A percentile compares a stretch with the other conserved stretches of the same genome.
Evolutionary conservation across 225 moss, liverwort and hornwort species (phyloP).

Genomic region (Sphagnum tenellum): DNA sequence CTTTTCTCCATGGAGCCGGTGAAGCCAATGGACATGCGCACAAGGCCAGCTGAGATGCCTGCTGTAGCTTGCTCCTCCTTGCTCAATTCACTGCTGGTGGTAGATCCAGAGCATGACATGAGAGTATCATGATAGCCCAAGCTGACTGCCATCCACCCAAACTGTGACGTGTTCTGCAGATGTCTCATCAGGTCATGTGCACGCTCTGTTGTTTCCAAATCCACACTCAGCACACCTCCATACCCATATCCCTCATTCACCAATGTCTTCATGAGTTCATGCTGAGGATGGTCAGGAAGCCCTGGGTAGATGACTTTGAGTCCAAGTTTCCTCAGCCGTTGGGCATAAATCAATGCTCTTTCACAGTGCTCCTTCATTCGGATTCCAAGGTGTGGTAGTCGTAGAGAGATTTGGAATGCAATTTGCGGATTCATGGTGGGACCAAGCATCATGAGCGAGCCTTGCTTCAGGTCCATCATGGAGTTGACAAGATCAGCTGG

Average conservation of each 20-base stretch:
- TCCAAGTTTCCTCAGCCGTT: constrained; percentile 39
- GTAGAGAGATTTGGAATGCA: constrained; percentile 44
- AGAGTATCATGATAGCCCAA: constrained; percentile 61
- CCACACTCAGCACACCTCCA: constrained; percentile 53
- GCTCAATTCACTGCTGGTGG: constrained; percentile 58
- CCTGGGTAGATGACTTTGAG: constrained; percentile 59
- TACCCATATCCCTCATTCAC: constrained; percentile 51
- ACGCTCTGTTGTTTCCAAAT: constrained; percentile 31
- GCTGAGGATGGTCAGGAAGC: constrained; percentile 55
- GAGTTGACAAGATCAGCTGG: constrained; percentile 37
- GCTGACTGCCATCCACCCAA: constrained; percentile 58
- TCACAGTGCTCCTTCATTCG: constrained; percentile 64
- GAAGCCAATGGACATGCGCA: constrained; percentile 56
- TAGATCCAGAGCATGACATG: constrained; percentile 58
- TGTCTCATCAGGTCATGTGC: constrained; percentile 53
- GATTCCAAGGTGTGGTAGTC: constrained; percentile 43
- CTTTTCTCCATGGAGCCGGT: constrained; percentile 50
- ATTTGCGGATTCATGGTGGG: constrained; percentile 63
- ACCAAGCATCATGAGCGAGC: constrained; percentile 54
- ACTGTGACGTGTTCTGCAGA: constrained; percentile 42
- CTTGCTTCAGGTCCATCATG: constrained; percentile 61
- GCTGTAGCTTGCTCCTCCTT: constrained; percentile 44
- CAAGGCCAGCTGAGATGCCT: constrained; percentile 48
- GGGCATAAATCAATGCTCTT: constrained; percentile 40
- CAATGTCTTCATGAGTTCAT: constrained; percentile 33